Evolutionary conservation across 176 grass and related monocot genomes (phyloP).

Genomic region (Triticum dicoccoides): DNA sequence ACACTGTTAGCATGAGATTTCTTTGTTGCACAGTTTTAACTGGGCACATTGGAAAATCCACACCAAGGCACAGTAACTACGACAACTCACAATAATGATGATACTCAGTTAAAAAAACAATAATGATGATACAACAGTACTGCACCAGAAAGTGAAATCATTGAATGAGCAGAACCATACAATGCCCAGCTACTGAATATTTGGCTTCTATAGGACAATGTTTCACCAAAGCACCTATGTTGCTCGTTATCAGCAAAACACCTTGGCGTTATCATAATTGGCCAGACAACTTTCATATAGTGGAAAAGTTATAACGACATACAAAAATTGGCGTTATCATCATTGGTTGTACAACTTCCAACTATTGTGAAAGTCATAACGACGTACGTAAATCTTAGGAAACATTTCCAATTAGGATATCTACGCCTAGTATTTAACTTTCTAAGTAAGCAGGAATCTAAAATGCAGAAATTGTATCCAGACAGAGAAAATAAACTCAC

Average conservation of each 20-base stretch:
- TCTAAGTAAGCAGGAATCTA: background rate
- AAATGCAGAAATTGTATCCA: background rate
- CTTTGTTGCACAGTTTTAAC: background rate
- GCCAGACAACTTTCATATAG: too few species aligned
- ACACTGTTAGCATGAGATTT: background rate
- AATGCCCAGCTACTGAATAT: background rate
- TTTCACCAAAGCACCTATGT: background rate
- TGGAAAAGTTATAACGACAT: background rate
- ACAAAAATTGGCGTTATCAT: background rate
- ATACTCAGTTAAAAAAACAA: background rate
- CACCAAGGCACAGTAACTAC: background rate
- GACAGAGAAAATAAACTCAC: conserved; percentile 38
- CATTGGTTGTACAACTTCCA: background rate
- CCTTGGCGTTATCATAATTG: background rate
- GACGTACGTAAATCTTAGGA: background rate
- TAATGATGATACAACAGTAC: background rate
- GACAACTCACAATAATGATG: background rate
- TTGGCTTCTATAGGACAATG: background rate
- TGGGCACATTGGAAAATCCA: background rate
- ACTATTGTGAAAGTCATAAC: background rate
- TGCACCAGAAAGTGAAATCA: background rate
- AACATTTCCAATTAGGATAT: background rate
- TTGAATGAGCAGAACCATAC: background rate
- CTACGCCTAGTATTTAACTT: background rate
- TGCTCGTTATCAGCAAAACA: conserved; percentile 2